Conservation (phyloP, 2,329 filamentous ascomycete species). For the Elsinoe australis region DNA sequence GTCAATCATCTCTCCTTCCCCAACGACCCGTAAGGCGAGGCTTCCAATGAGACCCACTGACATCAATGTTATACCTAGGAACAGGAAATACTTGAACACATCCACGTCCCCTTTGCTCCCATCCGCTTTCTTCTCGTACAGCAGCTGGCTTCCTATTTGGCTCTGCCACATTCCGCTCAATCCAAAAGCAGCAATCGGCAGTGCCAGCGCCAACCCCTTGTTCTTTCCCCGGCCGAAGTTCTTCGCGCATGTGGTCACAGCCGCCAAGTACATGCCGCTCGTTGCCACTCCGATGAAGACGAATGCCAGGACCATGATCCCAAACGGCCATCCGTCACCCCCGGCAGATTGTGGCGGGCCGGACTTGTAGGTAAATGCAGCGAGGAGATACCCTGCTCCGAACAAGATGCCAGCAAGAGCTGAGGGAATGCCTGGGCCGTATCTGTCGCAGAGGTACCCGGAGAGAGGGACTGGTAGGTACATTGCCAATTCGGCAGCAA, state of each 20-base stretch:
- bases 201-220: constrained; percentile 78
- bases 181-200: constrained; percentile 87
- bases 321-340: constrained; percentile 60
- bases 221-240: constrained; percentile 89
- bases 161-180: constrained; percentile 94
- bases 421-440: constrained; percentile 70
- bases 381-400: constrained; percentile 71
- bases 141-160: constrained; percentile 70
- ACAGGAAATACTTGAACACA: constrained; percentile 83
- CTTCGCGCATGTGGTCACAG: constrained; percentile 94
- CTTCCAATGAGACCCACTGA: constrained; percentile 64
- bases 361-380: constrained; percentile 67
- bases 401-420: constrained; percentile 67
- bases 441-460: constrained; percentile 85
- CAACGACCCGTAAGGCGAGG: constrained; percentile 68
- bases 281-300: constrained; percentile 75
- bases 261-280: constrained; percentile 78
- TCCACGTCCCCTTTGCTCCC: constrained; percentile 55
- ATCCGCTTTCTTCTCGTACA: constrained; percentile 61
- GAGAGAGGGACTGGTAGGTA: constrained; percentile 88
- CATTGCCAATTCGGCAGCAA: constrained; percentile 76
- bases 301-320: constrained; percentile 79
- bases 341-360: constrained; percentile 46
- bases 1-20: constrained; percentile 81
- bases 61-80: constrained; percentile 65